Base-by-base conservation (phyloP, 306 rosid species). In the Alnus rubra region DNA sequence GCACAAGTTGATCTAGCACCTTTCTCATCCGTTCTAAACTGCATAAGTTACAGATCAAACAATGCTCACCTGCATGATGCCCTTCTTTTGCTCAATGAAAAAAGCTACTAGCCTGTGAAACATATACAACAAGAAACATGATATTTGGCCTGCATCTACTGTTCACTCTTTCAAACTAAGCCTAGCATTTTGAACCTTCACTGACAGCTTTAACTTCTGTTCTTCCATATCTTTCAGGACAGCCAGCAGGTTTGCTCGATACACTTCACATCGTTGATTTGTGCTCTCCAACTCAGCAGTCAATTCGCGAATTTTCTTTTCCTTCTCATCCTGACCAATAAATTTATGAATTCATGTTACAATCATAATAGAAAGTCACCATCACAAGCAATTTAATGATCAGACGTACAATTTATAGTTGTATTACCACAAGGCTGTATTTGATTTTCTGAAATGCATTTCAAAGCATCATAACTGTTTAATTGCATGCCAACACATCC, bases 181-280 rank as follows among this genome's bases (percentile, higher is more conserved):
- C 87, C 89, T 89, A 2, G 98, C 98, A 89, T 88, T 94, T 84
- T 94, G 97, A 86, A 94, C 98, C 84, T 94, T 94, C 77, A 92
- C 94, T 4, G 96, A 91, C 76, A 94, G 82, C 87, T 92, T 94
- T 71, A 88, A 81, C 89, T 94, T 94, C 80, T 94, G 98, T 64
- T 94, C 97, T 87, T 94, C 97, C 97, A 94, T 92, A 79, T 94
- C 98, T 84, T 81, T 93, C 45, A 91, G 89, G 84, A 92, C 92
- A 69, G 98, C 88, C 81, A 89, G 85, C 79, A 92, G 84, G 86
- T 94, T 92, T 81, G 92, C 79, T 78, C 97, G 81, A 82, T 92
- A 94, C 60, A 94, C 97, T 87, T 88, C 97, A 78, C 98, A 94
- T 35, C 97, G 87, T 74, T 86, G 92, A 84, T 94, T 89, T 62